These are phyloP conservation scores for Narthecium ossifragum DNA, from an alignment of 106 monocot genomes.

Conservation along the genomic window DNA sequence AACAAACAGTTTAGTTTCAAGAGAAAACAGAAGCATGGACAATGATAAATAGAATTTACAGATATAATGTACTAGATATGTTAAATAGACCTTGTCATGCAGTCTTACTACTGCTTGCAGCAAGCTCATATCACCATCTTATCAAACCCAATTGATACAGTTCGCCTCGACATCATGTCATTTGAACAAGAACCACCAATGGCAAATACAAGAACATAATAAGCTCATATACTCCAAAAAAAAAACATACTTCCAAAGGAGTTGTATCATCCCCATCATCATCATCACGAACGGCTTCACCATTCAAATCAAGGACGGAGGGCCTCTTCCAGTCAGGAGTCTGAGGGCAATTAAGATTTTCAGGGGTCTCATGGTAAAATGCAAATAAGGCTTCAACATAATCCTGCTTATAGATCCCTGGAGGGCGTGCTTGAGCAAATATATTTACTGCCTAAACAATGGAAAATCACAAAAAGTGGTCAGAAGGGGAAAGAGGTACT, in stretches of 20 bases:
- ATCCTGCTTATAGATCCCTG: constrained; percentile 77
- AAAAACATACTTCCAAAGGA: constrained; percentile 24
- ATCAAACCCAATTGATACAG: no score
- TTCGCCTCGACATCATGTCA: neutral
- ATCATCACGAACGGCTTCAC: constrained; percentile 72
- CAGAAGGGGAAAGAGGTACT: neutral
- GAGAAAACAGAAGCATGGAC: no score
- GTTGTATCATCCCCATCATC: constrained; percentile 33
- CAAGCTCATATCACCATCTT: no score
- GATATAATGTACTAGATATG: no score
- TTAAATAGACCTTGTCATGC: no score
- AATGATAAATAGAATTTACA: no score
- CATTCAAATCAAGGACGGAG: constrained; percentile 74
- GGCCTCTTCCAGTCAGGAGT: constrained; percentile 79
- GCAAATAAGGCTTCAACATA: constrained; percentile 58
- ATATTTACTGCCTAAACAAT: constrained; percentile 38
- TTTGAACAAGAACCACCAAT: neutral
- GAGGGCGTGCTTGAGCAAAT: constrained; percentile 61
- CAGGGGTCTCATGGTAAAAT: constrained; percentile 69
- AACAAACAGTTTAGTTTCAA: no score
- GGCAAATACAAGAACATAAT: neutral
- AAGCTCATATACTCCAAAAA: neutral
- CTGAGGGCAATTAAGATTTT: constrained; percentile 47
- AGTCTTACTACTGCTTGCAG: no score
- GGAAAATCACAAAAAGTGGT: constrained; percentile 3